These are phyloP conservation scores for Wickerhamomyces silvicola DNA, from an alignment of 805 yeast species.

Conservation along the genomic window DNA sequence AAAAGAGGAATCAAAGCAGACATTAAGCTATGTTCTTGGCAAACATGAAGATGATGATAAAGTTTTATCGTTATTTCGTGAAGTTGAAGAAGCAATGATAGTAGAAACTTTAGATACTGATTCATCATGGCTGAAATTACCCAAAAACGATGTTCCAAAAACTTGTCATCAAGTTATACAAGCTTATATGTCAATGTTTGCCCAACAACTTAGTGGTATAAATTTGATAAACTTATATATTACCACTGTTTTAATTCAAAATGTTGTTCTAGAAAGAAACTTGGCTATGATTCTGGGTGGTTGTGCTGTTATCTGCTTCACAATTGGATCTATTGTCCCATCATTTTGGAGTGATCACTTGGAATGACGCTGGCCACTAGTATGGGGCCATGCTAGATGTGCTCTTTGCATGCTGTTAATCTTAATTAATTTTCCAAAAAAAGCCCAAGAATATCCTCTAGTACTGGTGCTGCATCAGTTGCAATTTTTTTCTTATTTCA, in stretches of 20 bases:
- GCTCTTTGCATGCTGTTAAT: slow-evolving; percentile 2
- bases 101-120: slow-evolving; percentile 41
- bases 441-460: slow-evolving; percentile 32
- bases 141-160: slow-evolving; percentile 35
- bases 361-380: slow-evolving; percentile 54
- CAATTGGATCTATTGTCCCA: slow-evolving; percentile 41
- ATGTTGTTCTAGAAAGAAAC: slow-evolving; percentile 44
- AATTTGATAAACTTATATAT: slow-evolving; percentile 66
- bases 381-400: slow-evolving; percentile 1
- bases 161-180: slow-evolving; percentile 55
- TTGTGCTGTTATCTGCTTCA: slow-evolving; percentile 9
- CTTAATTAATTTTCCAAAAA: not conserved
- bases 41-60: slow-evolving; percentile 32
- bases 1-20: slow-evolving; percentile 43
- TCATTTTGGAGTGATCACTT: slow-evolving; percentile 42
- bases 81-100: slow-evolving; percentile 42
- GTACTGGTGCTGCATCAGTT: slow-evolving; percentile 59
- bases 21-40: slow-evolving; percentile 38
- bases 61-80: slow-evolving; percentile 36
- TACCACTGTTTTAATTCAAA: slow-evolving; percentile 46
- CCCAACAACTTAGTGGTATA: slow-evolving; percentile 68
- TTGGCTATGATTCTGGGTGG: slow-evolving; percentile 59
- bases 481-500: slow-evolving; percentile 45
- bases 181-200: slow-evolving; percentile 61
- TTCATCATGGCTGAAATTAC: slow-evolving; percentile 12